Base-by-base conservation (phyloP, 108 stramenopile genomes). In the Nitzschia sp. region DNA sequence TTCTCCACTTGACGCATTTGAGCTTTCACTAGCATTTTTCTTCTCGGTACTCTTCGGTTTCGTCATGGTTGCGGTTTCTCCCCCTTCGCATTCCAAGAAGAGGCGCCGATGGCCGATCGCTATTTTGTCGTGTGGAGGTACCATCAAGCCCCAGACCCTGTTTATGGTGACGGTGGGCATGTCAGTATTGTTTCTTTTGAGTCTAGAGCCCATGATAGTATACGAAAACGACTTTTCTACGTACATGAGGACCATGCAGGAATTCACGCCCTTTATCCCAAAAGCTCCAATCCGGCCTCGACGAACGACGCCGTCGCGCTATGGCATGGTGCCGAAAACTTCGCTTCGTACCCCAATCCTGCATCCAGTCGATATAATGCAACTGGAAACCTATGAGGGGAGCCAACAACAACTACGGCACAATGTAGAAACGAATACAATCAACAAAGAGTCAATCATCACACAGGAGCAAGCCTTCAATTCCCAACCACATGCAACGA, bases 91-190 rank as follows among this genome's bases (percentile, higher is more conserved):
- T n/a, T n/a, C n/a, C n/a, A n/a, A n/a, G n/a, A n/a, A n/a, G n/a
- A n/a, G n/a, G n/a, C n/a, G n/a, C n/a, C n/a, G n/a, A n/a, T n/a
- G n/a, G n/a, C n/a, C n/a, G n/a, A n/a, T n/a, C n/a, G n/a, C n/a
- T n/a, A n/a, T n/a, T n/a, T n/a, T n/a, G n/a, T 9, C 38, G 6
- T 42, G 38, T 13, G 38, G 38, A 6, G 38, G 38, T 9, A 51
- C n/a, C 1, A 24, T 62, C 61, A 46, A 23, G 61, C 24, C 33
- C 1, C 61, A 62, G 32, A 62, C 61, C 1, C 42, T 62, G 19
- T 2, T 34, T 17, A 1, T 62, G 1, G 32, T 45, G 5, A 62
- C 42, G 1, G 46, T 42, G 17, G 61, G 61, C 1, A 62, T 62
- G 8, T 1, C 25, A 0, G 36, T 42, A 46, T 34, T 62, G 21